Evolutionary conservation across 352 stramenopile species (phyloP), one percentile per base, ranked within the genome.

Genomic region (Globisporangium radiosum): DNA sequence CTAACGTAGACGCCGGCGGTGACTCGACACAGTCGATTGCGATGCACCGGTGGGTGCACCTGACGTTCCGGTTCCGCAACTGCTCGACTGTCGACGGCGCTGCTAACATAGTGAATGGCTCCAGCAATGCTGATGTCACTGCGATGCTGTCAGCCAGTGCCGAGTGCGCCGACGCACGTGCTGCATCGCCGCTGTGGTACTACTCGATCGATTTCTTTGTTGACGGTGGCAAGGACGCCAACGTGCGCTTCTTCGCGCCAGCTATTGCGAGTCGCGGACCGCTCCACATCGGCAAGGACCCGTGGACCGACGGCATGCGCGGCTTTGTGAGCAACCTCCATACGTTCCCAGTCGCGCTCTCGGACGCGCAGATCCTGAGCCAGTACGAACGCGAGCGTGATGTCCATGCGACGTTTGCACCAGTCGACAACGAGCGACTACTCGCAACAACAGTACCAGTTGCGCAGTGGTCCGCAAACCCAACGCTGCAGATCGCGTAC

Each of bases 51-150:
- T 96, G 85, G 86, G 52, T 78, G 1, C 82, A 95, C 59, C 43
- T 96, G 48, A 69, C 70, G 3, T 85, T 95, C 47, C 74, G 68
- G 3, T 90, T 96, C 60, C 54, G 57, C 4, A 94, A 94, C 51
- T 78, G 65, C 54, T 82, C 83, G 3, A 25, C 14, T 4, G 15
- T 48, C 25, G 47, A 42, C 25, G 56, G 47, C 9, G 8, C 10
- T 15, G 38, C 15, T 49, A 11, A 7, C 7, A 11, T 48, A 15
- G 36, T 7, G 33, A 54, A 43, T 15, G n/a, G 5, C 14, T 9
- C 11, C 25, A n/a, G 11, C 1, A 33, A 60, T 51, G 49, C 14
- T 13, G 39, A 11, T 14, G 13, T 48, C 4, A 42, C 3, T 9
- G 25, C 15, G 17, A 10, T 39, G 33, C 36, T 38, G 5, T 51